Base-by-base conservation (phyloP, 192 early-diverging fungal species). In the Podochytrium sp. region DNA sequence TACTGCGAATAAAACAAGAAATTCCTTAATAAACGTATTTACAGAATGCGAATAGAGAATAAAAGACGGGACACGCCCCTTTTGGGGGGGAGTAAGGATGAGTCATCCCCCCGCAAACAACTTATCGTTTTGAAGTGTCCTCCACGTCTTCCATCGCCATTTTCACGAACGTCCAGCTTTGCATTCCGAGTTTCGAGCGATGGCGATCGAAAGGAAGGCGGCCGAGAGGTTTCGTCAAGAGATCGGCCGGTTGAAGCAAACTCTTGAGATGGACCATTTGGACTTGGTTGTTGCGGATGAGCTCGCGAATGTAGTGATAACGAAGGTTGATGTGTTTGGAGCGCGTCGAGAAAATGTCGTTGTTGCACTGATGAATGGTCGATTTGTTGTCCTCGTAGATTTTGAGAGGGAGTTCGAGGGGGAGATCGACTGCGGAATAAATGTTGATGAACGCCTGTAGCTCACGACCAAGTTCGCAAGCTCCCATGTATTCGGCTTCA, bases 311-410 rank as follows among this genome's bases (percentile, higher is more conserved):
- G 47, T 67, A 67, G 65, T 43, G 49, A 39, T 52, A 67, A 16
- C 32, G 49, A 18, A 67, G 10, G 49, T 67, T 35, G 34, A 67
- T 67, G 47, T 52, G 49, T 34, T 67, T 67, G 65, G 65, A 67
- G 41, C 32, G 4, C n/a, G 51, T 18, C 12, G 27, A 32, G 23
- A 30, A 67, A n/a, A 51, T 33, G 49, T 67, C 47, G 2, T 52
- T 50, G 3, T 51, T 66, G 65, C 47, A 66, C 38, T 62, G 32
- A 62, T 62, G n/a, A n/a, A n/a, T n/a, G 0, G 29, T 62, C 0
- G 60, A 62, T 29, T 37, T 34, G 60, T 62, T 62, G 60, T 62
- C 60, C 3, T 58, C 30, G 2, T 25, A 32, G 30, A 58, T 58
- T 1, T 42, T 20, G 65, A 67, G n/a, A 14, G 65, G 42, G 35